Evolutionary conservation across 2,329 filamentous ascomycete genomes (phyloP), one percentile per base, ranked within the genome.

Genomic region (Arthrobotrys iridis): DNA sequence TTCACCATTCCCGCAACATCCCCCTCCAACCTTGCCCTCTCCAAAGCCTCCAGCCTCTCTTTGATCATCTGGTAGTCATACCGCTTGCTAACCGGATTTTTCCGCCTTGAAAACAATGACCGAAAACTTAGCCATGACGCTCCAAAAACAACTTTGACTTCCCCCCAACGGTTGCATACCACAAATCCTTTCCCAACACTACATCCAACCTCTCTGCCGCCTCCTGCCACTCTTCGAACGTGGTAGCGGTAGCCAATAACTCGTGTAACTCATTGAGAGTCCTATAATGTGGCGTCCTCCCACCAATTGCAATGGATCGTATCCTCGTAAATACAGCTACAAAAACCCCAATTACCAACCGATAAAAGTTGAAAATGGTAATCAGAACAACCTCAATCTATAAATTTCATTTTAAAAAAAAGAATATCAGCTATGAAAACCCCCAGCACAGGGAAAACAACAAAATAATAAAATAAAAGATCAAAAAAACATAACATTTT

Each of bases 31-130:
- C 90, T 87, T 4, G 90, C 90, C 55, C 86, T 85, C 76, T 89
- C 87, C 70, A 96, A 87, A 41, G 88, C 89, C 79, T 89, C 87
- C 46, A 94, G 85, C 18, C 93, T 88, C 80, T 92, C 88, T 80
- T 90, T 87, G 78, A 97, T 95, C 73, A 97, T 88, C 64, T 89
- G 87, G 84, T 92, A 94, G 82, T 97, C 93, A 82, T 97, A 97
- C 83, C 91, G 88, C 79, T 89, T 89, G 78, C 90, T 93, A 7
- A 89, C 89, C 4, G 91, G 89, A 79, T 93, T 92, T 79, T 93
- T 91, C 70, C 93, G 91, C 91, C 91, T 93, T 41, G 4, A 30
- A n/a, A 18, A 3, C 24, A 33, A 65, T 77, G 18, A 26, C 7
- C 57, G 4, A 33, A 33, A 33, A 28, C 26, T 50, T 22, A 52